Base-by-base conservation (phyloP, 2,329 filamentous ascomycete genomes). In the Cryphonectria japonica region DNA sequence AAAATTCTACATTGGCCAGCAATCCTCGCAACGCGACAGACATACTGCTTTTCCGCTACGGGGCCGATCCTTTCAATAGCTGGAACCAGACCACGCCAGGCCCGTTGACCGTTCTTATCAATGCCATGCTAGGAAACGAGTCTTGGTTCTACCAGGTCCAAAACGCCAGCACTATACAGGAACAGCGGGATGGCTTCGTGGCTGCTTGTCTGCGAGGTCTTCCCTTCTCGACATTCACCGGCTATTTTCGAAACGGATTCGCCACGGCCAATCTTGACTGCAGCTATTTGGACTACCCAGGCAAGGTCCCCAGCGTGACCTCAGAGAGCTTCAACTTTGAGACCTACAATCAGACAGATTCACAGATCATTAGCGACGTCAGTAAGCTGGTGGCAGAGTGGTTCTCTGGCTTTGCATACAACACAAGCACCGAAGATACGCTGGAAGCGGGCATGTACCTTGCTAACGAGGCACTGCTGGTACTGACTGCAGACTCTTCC, bases 361-460 rank as follows among this genome's bases (percentile, higher is more conserved):
- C 29, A 3, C 39, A 63, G 22, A 63, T 68, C 32, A 14, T 62
- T 34, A 59, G 59, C 2, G 67, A 68, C 22, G 43, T 68, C 9
- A 63, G 59, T 22, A 52, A 46, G 14, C 52, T 68, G 67, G 67
- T 68, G 14, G 59, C 67, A 63, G 59, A 39, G 29, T 68, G 67
- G 67, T 68, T 68, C 43, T 63, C 59, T 6, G 67, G 67, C n/a
- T 68, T 68, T 14, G 67, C 29, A 13, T 68, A 63, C 43, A 68
- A 68, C 39, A 32, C 59, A 26, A 54, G 59, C 43, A 68, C 67
- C n/a, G 59, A 68, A 37, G 67, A 63, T 29, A 22, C 67, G 5
- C 54, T 68, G n/a, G 46, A 52, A 43, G 67, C 67, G 14, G 67
- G 67, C 43, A 68, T 68, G 59, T 68, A 68, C 59, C 67, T 68